Conservation (phyloP, 768 basidiomycete species). For the Kwoniella sp. region DNA sequence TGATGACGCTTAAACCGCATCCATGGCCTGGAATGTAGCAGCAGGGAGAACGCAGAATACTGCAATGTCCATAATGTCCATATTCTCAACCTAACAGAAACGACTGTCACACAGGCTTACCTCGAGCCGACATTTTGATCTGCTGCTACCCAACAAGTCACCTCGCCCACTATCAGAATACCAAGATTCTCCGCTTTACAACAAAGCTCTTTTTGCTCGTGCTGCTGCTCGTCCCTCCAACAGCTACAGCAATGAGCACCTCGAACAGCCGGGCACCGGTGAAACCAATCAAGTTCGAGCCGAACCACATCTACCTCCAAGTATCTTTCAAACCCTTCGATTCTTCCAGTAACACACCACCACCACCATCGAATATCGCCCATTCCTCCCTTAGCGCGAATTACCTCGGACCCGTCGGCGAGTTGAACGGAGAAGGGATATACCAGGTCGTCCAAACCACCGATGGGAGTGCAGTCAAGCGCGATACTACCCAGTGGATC, state of each 20-base stretch:
- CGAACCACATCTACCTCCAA: conserved; percentile 40
- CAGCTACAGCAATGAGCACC: neutral
- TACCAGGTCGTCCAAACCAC: conserved; percentile 30
- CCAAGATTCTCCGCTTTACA: neutral
- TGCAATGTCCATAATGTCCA: too few relatives aligned
- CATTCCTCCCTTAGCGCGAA: conserved; percentile 9
- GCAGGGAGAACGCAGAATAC: too few relatives aligned
- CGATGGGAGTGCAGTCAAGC: conserved; percentile 22
- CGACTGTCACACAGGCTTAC: too few relatives aligned
- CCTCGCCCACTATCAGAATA: too few relatives aligned
- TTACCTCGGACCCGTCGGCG: conserved; percentile 45
- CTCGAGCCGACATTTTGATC: too few relatives aligned
- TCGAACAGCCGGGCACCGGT: conserved; percentile 16
- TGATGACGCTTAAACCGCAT: too few relatives aligned
- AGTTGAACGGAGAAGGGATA: conserved; percentile 45
- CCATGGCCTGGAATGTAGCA: too few relatives aligned
- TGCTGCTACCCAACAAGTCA: too few relatives aligned
- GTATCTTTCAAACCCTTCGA: conserved; percentile 17
- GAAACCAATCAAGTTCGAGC: conserved; percentile 39
- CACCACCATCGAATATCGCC: conserved; percentile 12
- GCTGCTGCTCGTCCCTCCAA: neutral
- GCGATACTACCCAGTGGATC: conserved; percentile 17
- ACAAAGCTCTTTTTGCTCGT: neutral
- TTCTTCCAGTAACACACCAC: conserved; percentile 20
- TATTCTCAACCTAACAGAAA: too few relatives aligned